Percentiles rank a stretch among this genome's conserved stretches.
Evolutionary conservation across 1,284 basidiomycete genomes (phyloP).

Genomic region (Vanrija humicola): DNA sequence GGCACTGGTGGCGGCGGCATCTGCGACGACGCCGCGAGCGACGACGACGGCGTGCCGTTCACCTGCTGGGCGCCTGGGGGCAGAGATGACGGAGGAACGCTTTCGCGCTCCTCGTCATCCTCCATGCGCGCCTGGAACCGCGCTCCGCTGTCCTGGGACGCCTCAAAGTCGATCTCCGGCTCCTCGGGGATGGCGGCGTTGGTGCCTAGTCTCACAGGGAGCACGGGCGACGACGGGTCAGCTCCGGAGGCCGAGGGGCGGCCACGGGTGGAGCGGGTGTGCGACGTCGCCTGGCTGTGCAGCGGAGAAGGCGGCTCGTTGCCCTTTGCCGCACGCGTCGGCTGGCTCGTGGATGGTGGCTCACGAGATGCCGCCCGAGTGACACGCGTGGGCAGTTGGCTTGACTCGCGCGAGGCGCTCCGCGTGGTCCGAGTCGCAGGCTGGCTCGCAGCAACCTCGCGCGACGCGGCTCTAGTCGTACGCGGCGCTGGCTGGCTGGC

Average conservation of each 20-base stretch:
- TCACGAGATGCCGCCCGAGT: slow-evolving; percentile 5
- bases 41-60: neutral
- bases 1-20: neutral
- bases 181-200: slow-evolving; percentile 3
- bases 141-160: no score
- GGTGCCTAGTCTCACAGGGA: neutral
- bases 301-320: neutral
- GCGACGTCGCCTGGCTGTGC: neutral
- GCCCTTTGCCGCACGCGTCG: neutral
- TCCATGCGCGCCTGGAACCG: neutral
- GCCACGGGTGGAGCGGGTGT: neutral
- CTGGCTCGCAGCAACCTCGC: slow-evolving; percentile 5
- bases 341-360: neutral
- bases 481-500: slow-evolving; percentile 1
- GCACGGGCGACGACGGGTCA: neutral
- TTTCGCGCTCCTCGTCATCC: slow-evolving; percentile 2
- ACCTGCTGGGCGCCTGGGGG: neutral
- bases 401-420: neutral
- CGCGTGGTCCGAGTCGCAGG: neutral
- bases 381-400: neutral
- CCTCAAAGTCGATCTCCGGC: neutral
- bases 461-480: neutral
- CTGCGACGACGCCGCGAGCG: neutral
- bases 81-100: slow-evolving; percentile 1
- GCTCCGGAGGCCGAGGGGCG: neutral